Base-by-base conservation (phyloP, 768 basidiomycete genomes). In the Kwoniella dejecticola region DNA sequence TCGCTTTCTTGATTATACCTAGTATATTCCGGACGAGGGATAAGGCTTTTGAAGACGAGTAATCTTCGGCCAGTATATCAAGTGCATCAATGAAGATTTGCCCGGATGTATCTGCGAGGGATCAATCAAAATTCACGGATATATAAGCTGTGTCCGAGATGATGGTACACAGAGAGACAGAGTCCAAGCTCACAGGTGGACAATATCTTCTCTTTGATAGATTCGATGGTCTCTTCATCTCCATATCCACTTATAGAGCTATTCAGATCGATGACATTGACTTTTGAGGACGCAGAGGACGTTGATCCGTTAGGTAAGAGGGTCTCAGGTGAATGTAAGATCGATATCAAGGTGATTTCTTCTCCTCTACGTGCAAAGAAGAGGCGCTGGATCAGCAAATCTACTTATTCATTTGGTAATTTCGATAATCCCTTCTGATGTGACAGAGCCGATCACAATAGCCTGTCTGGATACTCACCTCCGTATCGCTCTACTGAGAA, bases 51-150 rank as follows among this genome's bases (percentile, higher is more conserved):
- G 60, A 48, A 7, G 63, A 24, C 1, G 60, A 57, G 41, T 72
- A 70, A 49, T 78, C 77, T 49, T 76, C 75, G 0, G 73, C 69
- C 4, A 78, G 56, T 11, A 70, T 47, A 57, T 75, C 75, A 1
- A 74, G 38, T 1, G 65, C 73, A 50, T 78, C 77, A 30, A 78
- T 72, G 42, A 68, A 75, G 2, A 78, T 62, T 52, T 76, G 71
- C 10, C 69, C 60, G 4, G 66, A 59, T 11, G 58, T 36, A 38
- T 54, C 60, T 62, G 26, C 21, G 56, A 7, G 64, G n/a, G n/a
- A n/a, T n/a, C n/a, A n/a, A n/a, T n/a, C n/a, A n/a, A 50, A 2
- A 33, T 7, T 41, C 36, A 24, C 40, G n/a, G n/a, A n/a, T n/a
- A 38, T 44, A 19, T 49, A 15, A 45, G 21, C 67, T 69, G 40